Percentiles rank a stretch among this genome's conserved stretches.
Conservation (phyloP, 805 yeast genomes). For the Jamesozyma gamospora region DNA sequence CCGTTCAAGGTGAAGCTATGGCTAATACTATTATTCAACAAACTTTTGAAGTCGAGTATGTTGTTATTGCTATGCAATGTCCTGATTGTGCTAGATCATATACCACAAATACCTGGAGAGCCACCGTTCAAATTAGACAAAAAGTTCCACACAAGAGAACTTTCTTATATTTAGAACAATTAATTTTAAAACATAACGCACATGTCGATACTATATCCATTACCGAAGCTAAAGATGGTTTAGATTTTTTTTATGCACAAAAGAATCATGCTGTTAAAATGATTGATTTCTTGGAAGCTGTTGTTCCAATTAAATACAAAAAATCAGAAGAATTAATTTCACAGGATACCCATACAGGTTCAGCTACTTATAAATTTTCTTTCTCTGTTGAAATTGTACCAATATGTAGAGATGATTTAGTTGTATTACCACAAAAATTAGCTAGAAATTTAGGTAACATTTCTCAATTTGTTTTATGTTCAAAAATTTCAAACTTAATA, state of each 20-base stretch:
- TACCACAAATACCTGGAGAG: slow-evolving; percentile 97
- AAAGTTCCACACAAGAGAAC: slow-evolving; percentile 96
- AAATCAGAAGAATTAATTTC: slow-evolving; percentile 87
- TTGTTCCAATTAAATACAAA: slow-evolving; percentile 74
- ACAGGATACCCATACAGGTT: slow-evolving; percentile 85
- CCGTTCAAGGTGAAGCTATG: slow-evolving; percentile 96
- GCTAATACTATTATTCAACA: slow-evolving; percentile 87
- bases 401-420: slow-evolving; percentile 92
- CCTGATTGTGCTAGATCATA: slow-evolving; percentile 97
- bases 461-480: slow-evolving; percentile 72
- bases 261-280: slow-evolving; percentile 88
- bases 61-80: slow-evolving; percentile 93
- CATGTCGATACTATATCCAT: slow-evolving; percentile 90
- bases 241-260: slow-evolving; percentile 85
- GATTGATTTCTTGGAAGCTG: slow-evolving; percentile 80
- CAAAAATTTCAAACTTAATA: slow-evolving; percentile 68
- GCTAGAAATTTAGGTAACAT: slow-evolving; percentile 80
- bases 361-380: slow-evolving; percentile 79
- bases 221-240: slow-evolving; percentile 86
- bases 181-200: slow-evolving; percentile 85
- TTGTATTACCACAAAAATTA: slow-evolving; percentile 77
- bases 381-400: slow-evolving; percentile 92
- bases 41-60: slow-evolving; percentile 86
- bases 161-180: slow-evolving; percentile 87
- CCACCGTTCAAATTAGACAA: slow-evolving; percentile 94